phyloP scores from a whole-genome alignment of 768 basidiomycete genomes.

The Asterophora parasitica region DNA sequence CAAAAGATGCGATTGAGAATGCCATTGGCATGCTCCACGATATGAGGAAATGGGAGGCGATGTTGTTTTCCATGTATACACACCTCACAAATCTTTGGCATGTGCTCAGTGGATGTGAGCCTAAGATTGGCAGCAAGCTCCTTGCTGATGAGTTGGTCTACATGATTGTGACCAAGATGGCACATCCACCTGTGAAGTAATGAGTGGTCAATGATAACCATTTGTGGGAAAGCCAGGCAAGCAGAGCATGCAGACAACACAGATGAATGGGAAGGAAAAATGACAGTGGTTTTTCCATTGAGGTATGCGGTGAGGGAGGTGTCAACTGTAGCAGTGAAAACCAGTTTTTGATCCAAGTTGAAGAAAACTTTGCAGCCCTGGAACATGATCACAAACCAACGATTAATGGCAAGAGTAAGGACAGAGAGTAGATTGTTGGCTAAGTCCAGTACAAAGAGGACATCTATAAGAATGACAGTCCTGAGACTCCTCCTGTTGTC shows the following conservation, averaged over 20 bases:
- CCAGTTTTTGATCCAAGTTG: not conserved
- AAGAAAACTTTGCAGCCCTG: not conserved
- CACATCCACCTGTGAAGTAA: slow-evolving; percentile 6
- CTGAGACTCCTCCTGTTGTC: not conserved
- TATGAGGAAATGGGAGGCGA: no score
- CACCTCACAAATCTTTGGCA: no score
- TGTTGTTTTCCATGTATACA: not conserved
- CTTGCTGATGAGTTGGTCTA: no score
- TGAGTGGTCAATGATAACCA: not conserved
- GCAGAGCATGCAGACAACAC: no score
- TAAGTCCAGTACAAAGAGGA: slow-evolving; percentile 4
- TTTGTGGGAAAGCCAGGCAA: no score
- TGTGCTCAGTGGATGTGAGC: no score
- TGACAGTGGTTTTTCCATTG: not conserved
- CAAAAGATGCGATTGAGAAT: no score
- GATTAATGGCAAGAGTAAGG: not conserved
- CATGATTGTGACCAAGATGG: not conserved
- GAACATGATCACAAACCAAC: not conserved
- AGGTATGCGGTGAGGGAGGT: not conserved
- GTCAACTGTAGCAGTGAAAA: not conserved
- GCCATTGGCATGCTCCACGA: no score
- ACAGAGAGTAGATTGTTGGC: slow-evolving; percentile 7
- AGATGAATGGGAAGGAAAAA: no score
- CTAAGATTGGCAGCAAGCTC: no score
- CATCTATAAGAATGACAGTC: slow-evolving; percentile 1